Evolutionary conservation across 2,329 filamentous ascomycete species (phyloP), one percentile per base, ranked within the genome.

Genomic region (Septoria linicola): DNA sequence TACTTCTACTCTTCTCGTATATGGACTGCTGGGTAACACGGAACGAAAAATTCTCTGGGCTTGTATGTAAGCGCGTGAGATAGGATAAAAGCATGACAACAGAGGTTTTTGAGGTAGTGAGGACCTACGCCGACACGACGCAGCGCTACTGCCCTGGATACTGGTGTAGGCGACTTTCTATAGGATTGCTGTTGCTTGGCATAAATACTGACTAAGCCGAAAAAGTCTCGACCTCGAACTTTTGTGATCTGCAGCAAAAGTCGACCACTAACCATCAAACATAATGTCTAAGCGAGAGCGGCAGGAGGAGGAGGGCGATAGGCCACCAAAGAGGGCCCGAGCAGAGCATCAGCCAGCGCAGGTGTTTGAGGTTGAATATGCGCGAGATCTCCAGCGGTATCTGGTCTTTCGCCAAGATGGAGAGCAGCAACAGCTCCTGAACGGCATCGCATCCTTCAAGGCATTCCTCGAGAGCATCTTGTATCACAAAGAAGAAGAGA

Each of bases 361-460:
- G 2, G 79, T 77, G 8, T 82, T 85, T 58, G 80, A 85, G 31
- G 76, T 88, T 40, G 72, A 76, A 41, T 82, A 82, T 31, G 78
- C 79, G 57, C 77, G 81, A 45, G 86, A 93, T 65, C 75, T 93
- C 53, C 80, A 80, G 63, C 77, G 83, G 54, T 75, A 89, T 37
- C 76, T 93, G 34, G 71, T 76, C 49, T 90, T 90, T 64, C 78
- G 87, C 59, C 86, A 89, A 70, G 84, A 89, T 59, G 66, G 61
- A 68, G 71, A 82, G 67, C 73, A 76, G 64, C 44, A 47, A 17
- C 76, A 81, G 70, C 77, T 85, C 63, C 80, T 85, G 67, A 86
- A 87, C 71, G 85, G 82, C 16, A 77, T 89, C 8, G 80, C 83
- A 61, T 83, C 83, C 0, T 81, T 89, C 72, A 89, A 89, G 66